phyloP scores from a whole-genome alignment of 2,329 filamentous ascomycete genomes.

The Alternaria postmessia region DNA sequence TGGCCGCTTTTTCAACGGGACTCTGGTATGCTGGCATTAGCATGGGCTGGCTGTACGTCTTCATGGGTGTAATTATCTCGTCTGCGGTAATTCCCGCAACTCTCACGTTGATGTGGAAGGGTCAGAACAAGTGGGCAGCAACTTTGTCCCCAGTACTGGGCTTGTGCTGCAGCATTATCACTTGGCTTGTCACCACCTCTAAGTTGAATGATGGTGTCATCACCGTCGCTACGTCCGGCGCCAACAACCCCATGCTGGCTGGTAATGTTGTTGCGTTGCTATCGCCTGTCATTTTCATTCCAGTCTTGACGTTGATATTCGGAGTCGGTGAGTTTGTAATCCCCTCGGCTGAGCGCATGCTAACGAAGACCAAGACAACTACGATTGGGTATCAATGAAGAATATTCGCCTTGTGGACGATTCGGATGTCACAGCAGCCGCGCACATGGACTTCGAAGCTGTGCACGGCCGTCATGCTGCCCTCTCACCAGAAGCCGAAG shows the following conservation, averaged over 20 bases:
- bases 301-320: conserved; percentile 74
- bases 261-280: conserved; percentile 85
- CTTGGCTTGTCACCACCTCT: conserved; percentile 49
- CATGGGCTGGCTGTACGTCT: conserved; percentile 87
- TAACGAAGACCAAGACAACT: conserved; percentile 74
- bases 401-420: conserved; percentile 81
- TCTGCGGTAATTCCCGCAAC: conserved; percentile 84
- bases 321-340: conserved; percentile 48
- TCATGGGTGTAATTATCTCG: conserved; percentile 92
- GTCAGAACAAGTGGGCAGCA: conserved; percentile 79
- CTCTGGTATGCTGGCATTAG: conserved; percentile 56
- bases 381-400: conserved; percentile 85
- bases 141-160: conserved; percentile 73
- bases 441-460: conserved; percentile 68
- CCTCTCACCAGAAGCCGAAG: conserved; percentile 41
- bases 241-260: conserved; percentile 81
- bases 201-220: conserved; percentile 46
- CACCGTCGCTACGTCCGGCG: conserved; percentile 61
- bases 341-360: conserved; percentile 30
- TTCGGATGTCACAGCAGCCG: conserved; percentile 70
- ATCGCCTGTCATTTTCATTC: conserved; percentile 76
- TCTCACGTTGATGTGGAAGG: conserved; percentile 79
- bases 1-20: conserved; percentile 80
- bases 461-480: conserved; percentile 54
- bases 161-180: conserved; percentile 70